Conservation (phyloP, 108 stramenopile species). For the Chaetoceros tenuissimus region DNA sequence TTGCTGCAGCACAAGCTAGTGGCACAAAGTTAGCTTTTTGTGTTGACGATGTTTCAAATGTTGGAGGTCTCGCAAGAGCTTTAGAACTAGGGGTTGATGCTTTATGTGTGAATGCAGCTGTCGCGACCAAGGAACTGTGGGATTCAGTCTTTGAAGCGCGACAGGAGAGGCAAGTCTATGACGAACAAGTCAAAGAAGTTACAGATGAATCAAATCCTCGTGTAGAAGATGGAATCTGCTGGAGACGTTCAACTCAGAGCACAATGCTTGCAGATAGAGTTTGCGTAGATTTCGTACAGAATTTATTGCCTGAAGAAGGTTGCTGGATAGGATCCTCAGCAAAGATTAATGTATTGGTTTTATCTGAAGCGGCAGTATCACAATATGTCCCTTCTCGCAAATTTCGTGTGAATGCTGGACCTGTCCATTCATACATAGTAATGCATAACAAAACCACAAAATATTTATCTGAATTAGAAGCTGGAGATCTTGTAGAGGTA, state of each 20-base stretch:
- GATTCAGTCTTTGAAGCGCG: constrained; percentile 12
- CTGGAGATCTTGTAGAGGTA: constrained; percentile 19
- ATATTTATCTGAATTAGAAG: constrained; percentile 26
- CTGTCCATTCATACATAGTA: constrained; percentile 23
- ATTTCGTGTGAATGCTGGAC: constrained; percentile 28
- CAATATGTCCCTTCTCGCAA: constrained; percentile 21
- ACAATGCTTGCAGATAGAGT: constrained; percentile 18
- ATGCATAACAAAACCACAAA: constrained; percentile 16
- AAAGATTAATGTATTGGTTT: constrained; percentile 21
- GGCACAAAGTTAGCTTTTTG: constrained; percentile 17
- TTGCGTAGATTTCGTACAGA: constrained; percentile 20
- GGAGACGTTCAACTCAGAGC: constrained; percentile 1
- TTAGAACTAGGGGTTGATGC: constrained; percentile 23
- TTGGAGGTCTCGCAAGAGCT: constrained; percentile 12
- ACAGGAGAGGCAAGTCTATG: neutral
- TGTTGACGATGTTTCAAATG: constrained; percentile 3
- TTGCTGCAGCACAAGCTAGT: constrained; percentile 8
- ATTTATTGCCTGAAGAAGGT: constrained; percentile 15
- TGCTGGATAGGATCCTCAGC: constrained; percentile 26
- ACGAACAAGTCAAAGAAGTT: neutral
- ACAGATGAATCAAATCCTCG: neutral
- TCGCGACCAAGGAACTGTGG: constrained; percentile 8
- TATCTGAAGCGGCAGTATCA: constrained; percentile 15
- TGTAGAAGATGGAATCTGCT: neutral
- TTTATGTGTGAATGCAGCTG: constrained; percentile 6